phyloP scores from a whole-genome alignment of 805 yeast genomes.

The Kodamaea fukazawae region DNA sequence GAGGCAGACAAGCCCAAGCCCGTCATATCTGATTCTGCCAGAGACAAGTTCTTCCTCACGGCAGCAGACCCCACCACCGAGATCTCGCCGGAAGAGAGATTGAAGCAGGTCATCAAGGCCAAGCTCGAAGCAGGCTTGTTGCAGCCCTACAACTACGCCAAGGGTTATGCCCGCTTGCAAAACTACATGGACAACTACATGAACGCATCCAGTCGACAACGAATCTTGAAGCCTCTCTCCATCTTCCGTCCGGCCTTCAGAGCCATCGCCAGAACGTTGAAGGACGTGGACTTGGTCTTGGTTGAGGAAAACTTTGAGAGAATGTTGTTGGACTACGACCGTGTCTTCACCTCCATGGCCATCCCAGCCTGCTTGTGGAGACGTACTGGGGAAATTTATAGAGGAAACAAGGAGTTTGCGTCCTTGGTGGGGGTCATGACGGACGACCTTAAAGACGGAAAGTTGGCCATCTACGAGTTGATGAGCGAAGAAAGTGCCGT shows the following conservation, averaged over 20 bases:
- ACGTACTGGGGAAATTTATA: constrained; percentile 91
- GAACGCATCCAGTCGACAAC: constrained; percentile 77
- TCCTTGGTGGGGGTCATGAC: constrained; percentile 84
- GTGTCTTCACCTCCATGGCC: constrained; percentile 96
- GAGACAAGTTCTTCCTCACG: constrained; percentile 89
- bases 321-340: constrained; percentile 87
- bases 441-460: constrained; percentile 90
- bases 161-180: constrained; percentile 87
- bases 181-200: constrained; percentile 90
- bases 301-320: constrained; percentile 95
- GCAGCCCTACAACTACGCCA: constrained; percentile 90
- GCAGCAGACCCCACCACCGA: constrained; percentile 98
- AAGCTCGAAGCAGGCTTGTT: constrained; percentile 89
- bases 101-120: constrained; percentile 91
- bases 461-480: constrained; percentile 84
- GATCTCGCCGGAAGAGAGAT: constrained; percentile 87
- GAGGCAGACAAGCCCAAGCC: constrained; percentile 23
- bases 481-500: constrained; percentile 97
- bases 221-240: constrained; percentile 81
- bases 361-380: constrained; percentile 97
- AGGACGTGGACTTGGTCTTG: constrained; percentile 84
- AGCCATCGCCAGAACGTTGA: constrained; percentile 84
- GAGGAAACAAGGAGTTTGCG: constrained; percentile 96
- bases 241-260: constrained; percentile 90
- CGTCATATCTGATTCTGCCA: constrained; percentile 68